Conservation (phyloP, 305 asterid genomes). For the Withania somnifera region DNA sequence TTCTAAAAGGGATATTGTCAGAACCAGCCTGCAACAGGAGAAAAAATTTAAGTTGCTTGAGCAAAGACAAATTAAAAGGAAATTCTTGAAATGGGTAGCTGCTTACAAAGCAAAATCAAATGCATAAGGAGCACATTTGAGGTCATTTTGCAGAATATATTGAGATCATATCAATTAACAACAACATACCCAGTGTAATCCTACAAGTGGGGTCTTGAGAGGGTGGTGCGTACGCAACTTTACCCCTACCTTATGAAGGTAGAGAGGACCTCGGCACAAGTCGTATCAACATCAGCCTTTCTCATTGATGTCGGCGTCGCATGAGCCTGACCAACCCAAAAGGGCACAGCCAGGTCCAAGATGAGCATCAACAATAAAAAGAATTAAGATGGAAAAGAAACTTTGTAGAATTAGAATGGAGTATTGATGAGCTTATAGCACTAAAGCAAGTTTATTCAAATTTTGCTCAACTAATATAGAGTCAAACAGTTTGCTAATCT, state of each 20-base stretch:
- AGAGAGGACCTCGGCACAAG: neutral
- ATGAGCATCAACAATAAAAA: neutral
- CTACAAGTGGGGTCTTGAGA: neutral
- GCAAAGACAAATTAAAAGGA: neutral
- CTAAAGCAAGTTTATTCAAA: neutral
- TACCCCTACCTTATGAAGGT: neutral
- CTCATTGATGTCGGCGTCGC: neutral
- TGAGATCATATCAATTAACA: neutral
- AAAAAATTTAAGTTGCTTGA: conserved; percentile 7
- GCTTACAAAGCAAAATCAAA: neutral
- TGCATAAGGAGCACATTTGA: neutral
- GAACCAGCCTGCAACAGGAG: conserved; percentile 62
- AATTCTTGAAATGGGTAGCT: neutral
- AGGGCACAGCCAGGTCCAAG: neutral
- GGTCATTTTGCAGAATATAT: neutral
- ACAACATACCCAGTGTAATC: neutral
- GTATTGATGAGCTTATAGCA: neutral
- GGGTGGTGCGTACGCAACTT: neutral
- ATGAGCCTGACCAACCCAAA: neutral
- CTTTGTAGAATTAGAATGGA: neutral
- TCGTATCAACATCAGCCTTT: neutral
- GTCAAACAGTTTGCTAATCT: neutral
- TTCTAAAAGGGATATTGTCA: conserved; percentile 66
- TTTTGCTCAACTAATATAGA: neutral
- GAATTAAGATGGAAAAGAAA: neutral